Conservation (phyloP, 257 asterid genomes). For the Fraxinus anomala region DNA sequence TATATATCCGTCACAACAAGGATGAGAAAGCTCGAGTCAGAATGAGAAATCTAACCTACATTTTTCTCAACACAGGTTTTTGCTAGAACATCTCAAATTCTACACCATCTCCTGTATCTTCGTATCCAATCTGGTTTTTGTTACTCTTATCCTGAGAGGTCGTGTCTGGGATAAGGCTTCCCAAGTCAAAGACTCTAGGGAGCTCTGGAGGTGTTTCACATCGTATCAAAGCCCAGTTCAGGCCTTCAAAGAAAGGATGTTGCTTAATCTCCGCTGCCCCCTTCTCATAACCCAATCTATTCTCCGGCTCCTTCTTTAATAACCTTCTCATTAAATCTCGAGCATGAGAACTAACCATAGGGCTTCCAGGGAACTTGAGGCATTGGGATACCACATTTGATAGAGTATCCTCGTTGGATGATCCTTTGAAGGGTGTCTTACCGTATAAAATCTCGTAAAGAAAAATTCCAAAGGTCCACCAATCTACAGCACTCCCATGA, state of each 20-base stretch:
- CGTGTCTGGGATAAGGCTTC: conserved; percentile 25
- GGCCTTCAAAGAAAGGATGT: conserved; percentile 76
- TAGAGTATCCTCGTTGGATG: conserved; percentile 62
- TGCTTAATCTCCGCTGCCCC: conserved; percentile 84
- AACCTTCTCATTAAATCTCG: conserved; percentile 64
- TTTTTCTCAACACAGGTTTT: conserved; percentile 15
- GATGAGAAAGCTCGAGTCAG: conserved; percentile 1
- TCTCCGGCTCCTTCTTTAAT: conserved; percentile 70
- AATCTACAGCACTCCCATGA: conserved; percentile 87
- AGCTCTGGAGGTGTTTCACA: conserved; percentile 73
- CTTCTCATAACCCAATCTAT: conserved; percentile 61
- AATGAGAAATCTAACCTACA: conserved; percentile 25
- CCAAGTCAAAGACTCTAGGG: conserved; percentile 54
- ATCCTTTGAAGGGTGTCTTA: conserved; percentile 75
- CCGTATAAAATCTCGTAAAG: conserved; percentile 78
- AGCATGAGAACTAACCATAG: conserved; percentile 57
- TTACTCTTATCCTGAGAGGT: conserved; percentile 21
- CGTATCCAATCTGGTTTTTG: conserved; percentile 27
- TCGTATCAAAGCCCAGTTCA: conserved; percentile 79
- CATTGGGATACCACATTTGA: conserved; percentile 64
- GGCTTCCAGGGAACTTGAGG: conserved; percentile 65
- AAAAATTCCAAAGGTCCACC: conserved; percentile 89
- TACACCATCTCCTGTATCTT: conserved; percentile 31
- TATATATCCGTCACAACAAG: conserved; percentile 18
- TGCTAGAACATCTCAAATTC: conserved; percentile 54